Conservation (phyloP, 768 basidiomycete genomes). For the Mycena amicta region DNA sequence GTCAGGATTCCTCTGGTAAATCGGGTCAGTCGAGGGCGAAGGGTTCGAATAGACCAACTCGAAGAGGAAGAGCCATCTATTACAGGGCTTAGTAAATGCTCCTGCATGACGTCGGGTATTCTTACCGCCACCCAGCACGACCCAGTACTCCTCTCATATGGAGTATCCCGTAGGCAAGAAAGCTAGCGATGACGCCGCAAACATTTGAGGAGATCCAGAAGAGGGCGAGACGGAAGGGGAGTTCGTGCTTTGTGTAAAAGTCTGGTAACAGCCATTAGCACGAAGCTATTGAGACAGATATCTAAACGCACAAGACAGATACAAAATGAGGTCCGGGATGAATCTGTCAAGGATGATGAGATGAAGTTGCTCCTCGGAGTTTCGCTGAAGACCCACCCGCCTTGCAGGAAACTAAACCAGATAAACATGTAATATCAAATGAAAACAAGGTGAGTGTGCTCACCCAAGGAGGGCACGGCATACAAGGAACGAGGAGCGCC, state of each 20-base stretch:
- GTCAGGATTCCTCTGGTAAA: conserved; percentile 46
- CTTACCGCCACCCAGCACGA: conserved; percentile 53
- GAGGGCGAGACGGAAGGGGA: conserved; percentile 56
- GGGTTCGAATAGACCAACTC: conserved; percentile 36
- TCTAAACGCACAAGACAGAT: conserved; percentile 61
- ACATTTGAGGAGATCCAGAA: conserved; percentile 57
- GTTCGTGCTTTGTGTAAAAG: conserved; percentile 62
- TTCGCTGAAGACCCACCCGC: conserved; percentile 36
- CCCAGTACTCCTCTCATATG: conserved; percentile 59
- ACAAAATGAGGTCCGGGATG: conserved; percentile 62
- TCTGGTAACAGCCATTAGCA: conserved; percentile 31
- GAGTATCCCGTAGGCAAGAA: conserved; percentile 64
- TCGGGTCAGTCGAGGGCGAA: not conserved
- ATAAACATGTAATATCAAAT: no score
- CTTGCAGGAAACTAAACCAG: conserved; percentile 43
- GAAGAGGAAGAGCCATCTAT: conserved; percentile 60
- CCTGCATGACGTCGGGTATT: not conserved
- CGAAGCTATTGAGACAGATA: not conserved
- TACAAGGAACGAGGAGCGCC: conserved; percentile 51
- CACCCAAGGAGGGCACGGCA: conserved; percentile 52
- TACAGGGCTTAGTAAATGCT: not conserved
- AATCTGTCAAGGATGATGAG: conserved; percentile 35
- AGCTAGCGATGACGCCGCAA: conserved; percentile 50
- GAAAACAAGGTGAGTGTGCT: no score
- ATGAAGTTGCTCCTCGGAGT: not conserved